These are phyloP conservation scores for Desmodesmus armatus DNA, from an alignment of 139 green algal genomes.

Conservation along the genomic window DNA sequence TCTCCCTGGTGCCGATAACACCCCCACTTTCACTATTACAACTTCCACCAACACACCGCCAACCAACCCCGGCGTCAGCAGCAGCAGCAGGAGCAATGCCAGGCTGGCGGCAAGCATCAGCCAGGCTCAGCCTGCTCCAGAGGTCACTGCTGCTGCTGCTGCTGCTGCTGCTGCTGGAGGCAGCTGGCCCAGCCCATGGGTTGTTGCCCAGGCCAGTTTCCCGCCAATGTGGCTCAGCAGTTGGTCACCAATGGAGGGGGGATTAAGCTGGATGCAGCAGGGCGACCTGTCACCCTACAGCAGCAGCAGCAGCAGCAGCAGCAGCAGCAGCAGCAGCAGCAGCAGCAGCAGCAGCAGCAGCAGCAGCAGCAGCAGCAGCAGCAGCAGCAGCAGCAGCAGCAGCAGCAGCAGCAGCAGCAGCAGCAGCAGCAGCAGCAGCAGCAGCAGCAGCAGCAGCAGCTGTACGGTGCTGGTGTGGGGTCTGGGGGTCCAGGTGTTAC, in stretches of 20 bases:
- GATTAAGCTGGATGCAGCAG: too few species aligned
- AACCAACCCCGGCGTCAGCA: background rate
- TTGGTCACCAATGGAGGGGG: too few species aligned
- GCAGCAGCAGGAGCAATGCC: background rate
- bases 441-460: background rate
- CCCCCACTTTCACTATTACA: too few species aligned
- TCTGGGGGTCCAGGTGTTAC: too few species aligned
- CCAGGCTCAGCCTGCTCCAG: background rate
- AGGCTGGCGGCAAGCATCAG: background rate
- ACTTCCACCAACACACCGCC: too few species aligned
- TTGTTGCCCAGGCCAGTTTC: background rate
- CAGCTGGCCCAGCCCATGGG: background rate
- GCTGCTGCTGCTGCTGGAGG: background rate
- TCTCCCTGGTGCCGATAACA: too few species aligned
- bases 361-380: background rate
- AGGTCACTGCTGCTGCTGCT: background rate
- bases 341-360: background rate
- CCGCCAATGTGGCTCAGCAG: too few species aligned
- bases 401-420: background rate
- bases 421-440: background rate
- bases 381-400: slow-evolving; percentile 8
- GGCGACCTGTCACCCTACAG: background rate
- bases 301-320: background rate
- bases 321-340: background rate
- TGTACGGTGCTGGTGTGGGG: too few species aligned